Conservation (phyloP, 257 asterid species). For the Salvia miltiorrhiza region DNA sequence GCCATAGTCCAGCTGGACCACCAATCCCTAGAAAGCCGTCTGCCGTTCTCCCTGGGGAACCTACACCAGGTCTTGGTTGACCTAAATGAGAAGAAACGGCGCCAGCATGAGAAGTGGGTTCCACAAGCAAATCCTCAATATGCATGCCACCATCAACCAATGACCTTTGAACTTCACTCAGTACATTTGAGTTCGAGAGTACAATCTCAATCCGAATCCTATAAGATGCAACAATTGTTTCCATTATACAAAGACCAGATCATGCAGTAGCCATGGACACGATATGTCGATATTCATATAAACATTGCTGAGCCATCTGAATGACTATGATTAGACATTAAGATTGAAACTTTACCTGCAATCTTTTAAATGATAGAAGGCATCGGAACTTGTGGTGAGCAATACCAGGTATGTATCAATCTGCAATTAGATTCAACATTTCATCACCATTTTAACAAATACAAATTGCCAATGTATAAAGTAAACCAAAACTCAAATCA, state of each 20-base stretch:
- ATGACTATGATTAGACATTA: constrained; percentile 12
- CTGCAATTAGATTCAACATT: constrained; percentile 41
- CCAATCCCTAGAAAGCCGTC: constrained; percentile 57
- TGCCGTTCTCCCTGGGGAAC: constrained; percentile 39
- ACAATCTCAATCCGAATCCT: constrained; percentile 85
- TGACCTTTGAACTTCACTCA: constrained; percentile 89
- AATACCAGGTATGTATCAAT: constrained; percentile 76
- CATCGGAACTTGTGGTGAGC: constrained; percentile 88
- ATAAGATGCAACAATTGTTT: constrained; percentile 21
- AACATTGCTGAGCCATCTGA: constrained; percentile 9
- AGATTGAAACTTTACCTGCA: constrained; percentile 58
- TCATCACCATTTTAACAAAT: constrained; percentile 14
- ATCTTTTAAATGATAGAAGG: constrained; percentile 86
- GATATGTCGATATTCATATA: constrained; percentile 14
- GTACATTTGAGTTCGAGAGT: constrained; percentile 80
- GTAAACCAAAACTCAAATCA: constrained; percentile 4
- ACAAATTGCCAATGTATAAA: background rate
- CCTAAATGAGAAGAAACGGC: constrained; percentile 54
- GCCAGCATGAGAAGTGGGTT: constrained; percentile 53
- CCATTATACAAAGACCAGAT: constrained; percentile 21
- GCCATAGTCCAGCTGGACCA: constrained; percentile 99
- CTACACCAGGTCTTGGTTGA: constrained; percentile 48
- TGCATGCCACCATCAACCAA: constrained; percentile 82
- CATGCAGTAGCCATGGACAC: constrained; percentile 12
- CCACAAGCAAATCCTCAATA: constrained; percentile 68